A percentile compares a stretch with the other conserved stretches of the same genome.
These are phyloP conservation scores for Pseudonectria buxi DNA, from an alignment of 2,329 filamentous ascomycete genomes.

Conservation along the genomic window DNA sequence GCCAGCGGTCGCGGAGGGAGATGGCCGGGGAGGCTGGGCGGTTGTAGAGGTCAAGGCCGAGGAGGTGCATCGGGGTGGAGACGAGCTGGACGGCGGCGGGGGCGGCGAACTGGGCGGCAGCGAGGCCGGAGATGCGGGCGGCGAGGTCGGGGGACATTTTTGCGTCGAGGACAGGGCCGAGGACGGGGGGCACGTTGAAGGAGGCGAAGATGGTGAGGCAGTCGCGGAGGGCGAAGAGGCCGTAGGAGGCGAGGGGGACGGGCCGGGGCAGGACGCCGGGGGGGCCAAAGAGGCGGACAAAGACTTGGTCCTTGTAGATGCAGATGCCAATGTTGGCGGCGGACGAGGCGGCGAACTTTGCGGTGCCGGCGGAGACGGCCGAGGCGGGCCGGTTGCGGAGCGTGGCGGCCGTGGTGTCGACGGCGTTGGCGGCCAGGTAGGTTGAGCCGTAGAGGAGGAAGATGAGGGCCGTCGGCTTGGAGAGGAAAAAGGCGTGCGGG, in stretches of 20 bases:
- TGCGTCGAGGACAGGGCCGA: slow-evolving; percentile 62
- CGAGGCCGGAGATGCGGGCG: slow-evolving; percentile 42
- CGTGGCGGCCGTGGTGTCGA: slow-evolving; percentile 74
- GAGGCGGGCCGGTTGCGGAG: slow-evolving; percentile 48
- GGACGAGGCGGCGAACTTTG: slow-evolving; percentile 76
- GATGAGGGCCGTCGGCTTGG: slow-evolving; percentile 63
- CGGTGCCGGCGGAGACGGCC: slow-evolving; percentile 62
- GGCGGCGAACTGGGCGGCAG: slow-evolving; percentile 70
- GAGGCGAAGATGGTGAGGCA: slow-evolving; percentile 85
- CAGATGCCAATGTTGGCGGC: slow-evolving; percentile 79
- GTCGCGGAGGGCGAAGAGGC: slow-evolving; percentile 75
- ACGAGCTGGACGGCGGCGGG: slow-evolving; percentile 73
- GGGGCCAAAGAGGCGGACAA: slow-evolving; percentile 75
- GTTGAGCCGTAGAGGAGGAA: slow-evolving; percentile 77
- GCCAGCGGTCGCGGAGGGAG: slow-evolving; percentile 53
- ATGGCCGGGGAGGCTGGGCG: slow-evolving; percentile 37
- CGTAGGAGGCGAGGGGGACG: slow-evolving; percentile 65
- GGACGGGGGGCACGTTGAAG: slow-evolving; percentile 79
- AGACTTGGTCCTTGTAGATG: slow-evolving; percentile 84
- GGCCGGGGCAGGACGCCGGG: slow-evolving; percentile 40
- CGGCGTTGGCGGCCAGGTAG: slow-evolving; percentile 78
- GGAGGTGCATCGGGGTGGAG: slow-evolving; percentile 76
- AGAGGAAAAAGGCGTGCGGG: slow-evolving; percentile 55
- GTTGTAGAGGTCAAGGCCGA: slow-evolving; percentile 85
- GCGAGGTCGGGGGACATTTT: slow-evolving; percentile 45